Evolutionary conservation across 371 early-diverging fungal genomes (phyloP).

Genomic region (Apophysomyces variabilis): DNA sequence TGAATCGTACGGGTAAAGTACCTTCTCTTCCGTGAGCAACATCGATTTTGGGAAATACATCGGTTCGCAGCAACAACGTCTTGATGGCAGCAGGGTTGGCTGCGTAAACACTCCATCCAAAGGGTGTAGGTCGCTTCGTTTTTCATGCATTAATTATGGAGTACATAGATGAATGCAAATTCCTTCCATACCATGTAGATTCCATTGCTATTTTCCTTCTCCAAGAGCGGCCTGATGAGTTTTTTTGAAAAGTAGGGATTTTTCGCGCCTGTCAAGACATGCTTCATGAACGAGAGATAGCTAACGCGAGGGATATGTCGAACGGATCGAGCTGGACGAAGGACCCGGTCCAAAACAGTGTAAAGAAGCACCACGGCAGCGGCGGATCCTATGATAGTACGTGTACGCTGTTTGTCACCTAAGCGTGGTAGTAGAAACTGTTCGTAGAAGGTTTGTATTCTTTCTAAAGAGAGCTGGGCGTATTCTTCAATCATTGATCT

Average conservation of each 20-base stretch:
- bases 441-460: not conserved
- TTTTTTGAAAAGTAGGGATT: not conserved
- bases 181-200: conserved; percentile 8
- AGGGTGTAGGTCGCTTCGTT: conserved; percentile 4
- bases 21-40: conserved; percentile 15
- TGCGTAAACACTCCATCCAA: conserved; percentile 20
- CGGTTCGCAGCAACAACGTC: conserved; percentile 14
- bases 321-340: conserved; percentile 4
- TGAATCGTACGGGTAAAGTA: conserved; percentile 24
- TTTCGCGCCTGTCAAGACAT: not conserved
- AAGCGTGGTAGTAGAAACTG: not conserved
- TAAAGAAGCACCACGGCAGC: conserved; percentile 10
- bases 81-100: conserved; percentile 8
- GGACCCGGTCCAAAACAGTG: not conserved
- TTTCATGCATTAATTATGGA: not conserved
- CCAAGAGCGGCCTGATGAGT: not conserved
- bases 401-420: not conserved
- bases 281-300: not conserved
- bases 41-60: conserved; percentile 25
- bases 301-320: conserved; percentile 12
- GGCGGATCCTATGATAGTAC: not conserved
- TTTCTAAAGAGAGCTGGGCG: not conserved
- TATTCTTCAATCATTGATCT: not conserved
- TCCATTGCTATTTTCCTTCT: not conserved
- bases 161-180: not conserved